Percentiles rank a stretch among this genome's conserved stretches.
phyloP scores from a whole-genome alignment of 805 yeast species.

The Diddensiella transvaalensis region DNA sequence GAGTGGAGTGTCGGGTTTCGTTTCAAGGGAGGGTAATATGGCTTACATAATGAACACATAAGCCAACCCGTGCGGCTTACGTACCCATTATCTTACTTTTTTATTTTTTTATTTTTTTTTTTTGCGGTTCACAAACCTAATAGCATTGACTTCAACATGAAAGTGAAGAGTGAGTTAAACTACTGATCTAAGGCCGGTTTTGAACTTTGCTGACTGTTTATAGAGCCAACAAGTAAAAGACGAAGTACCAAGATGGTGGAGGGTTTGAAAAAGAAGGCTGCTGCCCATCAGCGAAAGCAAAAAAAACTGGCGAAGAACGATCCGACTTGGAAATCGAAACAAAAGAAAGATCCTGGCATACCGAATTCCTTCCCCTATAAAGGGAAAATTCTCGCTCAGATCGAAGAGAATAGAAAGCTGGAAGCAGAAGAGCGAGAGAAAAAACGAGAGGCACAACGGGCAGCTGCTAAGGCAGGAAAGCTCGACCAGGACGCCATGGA shows the following conservation, averaged over 20 bases:
- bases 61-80: no score
- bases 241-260: conserved; percentile 89
- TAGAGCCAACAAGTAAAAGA: conserved; percentile 58
- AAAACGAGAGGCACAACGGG: conserved; percentile 35
- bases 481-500: conserved; percentile 35
- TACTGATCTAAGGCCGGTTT: no score
- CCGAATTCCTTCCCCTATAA: conserved; percentile 95
- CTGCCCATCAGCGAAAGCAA: conserved; percentile 86
- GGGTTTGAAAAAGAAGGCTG: conserved; percentile 93
- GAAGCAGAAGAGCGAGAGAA: conserved; percentile 39
- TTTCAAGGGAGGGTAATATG: no score
- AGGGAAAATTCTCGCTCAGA: conserved; percentile 62
- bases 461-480: conserved; percentile 36
- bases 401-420: conserved; percentile 48
- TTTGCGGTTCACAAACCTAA: not conserved
- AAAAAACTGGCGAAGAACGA: conserved; percentile 81
- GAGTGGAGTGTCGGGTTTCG: no score
- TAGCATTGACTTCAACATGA: conserved; percentile 10
- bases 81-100: no score
- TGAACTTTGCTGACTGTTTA: not conserved
- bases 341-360: conserved; percentile 87
- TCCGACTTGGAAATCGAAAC: conserved; percentile 86
- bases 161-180: conserved; percentile 19
- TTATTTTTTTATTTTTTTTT: no score
- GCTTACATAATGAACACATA: no score